Evolutionary conservation across 768 basidiomycete genomes (phyloP).

Genomic region (Naematelia encephala): DNA sequence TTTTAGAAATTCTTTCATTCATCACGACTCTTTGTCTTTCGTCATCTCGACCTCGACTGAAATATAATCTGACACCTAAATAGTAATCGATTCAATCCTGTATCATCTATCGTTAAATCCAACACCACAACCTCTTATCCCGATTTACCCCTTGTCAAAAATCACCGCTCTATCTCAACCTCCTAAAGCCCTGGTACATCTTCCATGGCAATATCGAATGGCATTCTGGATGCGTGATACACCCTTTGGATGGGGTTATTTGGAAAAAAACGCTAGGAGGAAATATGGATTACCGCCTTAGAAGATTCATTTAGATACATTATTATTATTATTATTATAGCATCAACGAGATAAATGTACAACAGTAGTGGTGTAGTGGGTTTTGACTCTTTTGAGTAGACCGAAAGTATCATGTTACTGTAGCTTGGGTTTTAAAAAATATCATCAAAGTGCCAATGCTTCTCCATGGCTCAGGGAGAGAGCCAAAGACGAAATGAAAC

Average conservation of each 20-base stretch:
- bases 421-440: no score
- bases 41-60: neutral
- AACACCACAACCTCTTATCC: conserved; percentile 31
- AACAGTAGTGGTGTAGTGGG: no score
- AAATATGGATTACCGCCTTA: conserved; percentile 37
- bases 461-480: no score
- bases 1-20: neutral
- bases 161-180: conserved; percentile 20
- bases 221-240: conserved; percentile 26
- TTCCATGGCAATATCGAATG: conserved; percentile 32
- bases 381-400: no score
- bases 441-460: no score
- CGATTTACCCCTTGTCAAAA: conserved; percentile 36
- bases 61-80: neutral
- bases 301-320: neutral
- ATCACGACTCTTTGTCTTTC: neutral
- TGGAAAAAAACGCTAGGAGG: conserved; percentile 37
- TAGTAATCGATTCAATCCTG: conserved; percentile 36
- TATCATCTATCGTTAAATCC: conserved; percentile 33
- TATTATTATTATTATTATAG: no score
- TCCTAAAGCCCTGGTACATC: conserved; percentile 26
- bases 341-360: no score
- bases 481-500: no score
- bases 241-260: conserved; percentile 31
- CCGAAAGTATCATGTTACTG: no score